Base-by-base conservation (phyloP, 805 yeast species). In the Myxozyma lipomycoides region DNA sequence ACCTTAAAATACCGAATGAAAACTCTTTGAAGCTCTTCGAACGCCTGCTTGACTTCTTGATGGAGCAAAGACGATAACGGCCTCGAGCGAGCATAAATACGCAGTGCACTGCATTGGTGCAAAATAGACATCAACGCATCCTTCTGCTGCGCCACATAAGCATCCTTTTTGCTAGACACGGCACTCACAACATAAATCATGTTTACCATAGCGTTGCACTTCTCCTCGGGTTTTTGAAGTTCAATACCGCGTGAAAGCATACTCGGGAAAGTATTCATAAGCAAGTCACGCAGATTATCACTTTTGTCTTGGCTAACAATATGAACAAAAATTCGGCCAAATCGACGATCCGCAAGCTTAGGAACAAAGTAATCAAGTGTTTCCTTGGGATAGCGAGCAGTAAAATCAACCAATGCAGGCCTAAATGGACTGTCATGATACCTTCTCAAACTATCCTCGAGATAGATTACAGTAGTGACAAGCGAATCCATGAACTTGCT, bases 361-460 rank as follows among this genome's bases (percentile, higher is more conserved):
- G 78, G 78, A 30, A 78, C 71, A 69, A 86, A 90, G 63, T 82
- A 86, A 25, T 79, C 80, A 45, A 81, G 73, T 3, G 95, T 77
- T 58, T 90, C 85, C 22, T 76, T 78, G 1, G 95, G 81, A 65
- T 89, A 91, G 52, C 96, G 73, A 66, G 89, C 81, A 68, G 93
- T 71, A 63, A 85, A 93, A 64, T 84, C 84, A 5, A 95, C 90
- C 41, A 91, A 78, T 2, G 98, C 96, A n/a, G 73, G 76, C 58
- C 98, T 76, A 73, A 93, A 90, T 2, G 98, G 97, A 1, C 97
- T 87, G 38, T 75, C 75, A 50, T 87, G 86, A 56, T 86, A 87
- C 21, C 96, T 81, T 49, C 96, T 84, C 61, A 93, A 72, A 53
- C 83, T 84, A 2, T 84, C 81, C 67, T 93, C 98, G 62, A 93